These are phyloP conservation scores for Chrysoporthe deuterocubensis DNA, from an alignment of 2,329 filamentous ascomycete species.

Conservation along the genomic window DNA sequence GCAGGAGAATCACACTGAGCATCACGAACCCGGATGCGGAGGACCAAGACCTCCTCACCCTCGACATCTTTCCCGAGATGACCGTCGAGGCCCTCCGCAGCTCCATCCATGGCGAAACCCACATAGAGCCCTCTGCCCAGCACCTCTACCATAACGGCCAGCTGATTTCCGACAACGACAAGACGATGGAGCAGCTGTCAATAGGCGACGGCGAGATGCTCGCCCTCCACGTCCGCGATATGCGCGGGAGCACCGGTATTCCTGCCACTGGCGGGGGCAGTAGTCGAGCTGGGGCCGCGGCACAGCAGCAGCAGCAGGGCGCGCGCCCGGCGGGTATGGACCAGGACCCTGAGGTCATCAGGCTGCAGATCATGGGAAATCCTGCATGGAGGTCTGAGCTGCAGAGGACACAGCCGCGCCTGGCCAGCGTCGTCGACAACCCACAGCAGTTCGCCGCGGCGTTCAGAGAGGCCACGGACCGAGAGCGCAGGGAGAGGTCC, in stretches of 20 bases:
- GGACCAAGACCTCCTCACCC: conserved; percentile 76
- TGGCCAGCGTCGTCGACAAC: conserved; percentile 78
- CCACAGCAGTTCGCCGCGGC: conserved; percentile 75
- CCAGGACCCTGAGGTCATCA: conserved; percentile 78
- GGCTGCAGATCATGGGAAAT: conserved; percentile 81
- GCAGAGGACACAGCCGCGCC: conserved; percentile 71
- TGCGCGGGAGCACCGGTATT: conserved; percentile 52
- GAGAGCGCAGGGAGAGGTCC: conserved; percentile 72
- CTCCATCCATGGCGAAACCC: conserved; percentile 83
- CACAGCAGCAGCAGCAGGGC: conserved; percentile 37
- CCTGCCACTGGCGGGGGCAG: conserved; percentile 36
- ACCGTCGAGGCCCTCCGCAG: conserved; percentile 84
- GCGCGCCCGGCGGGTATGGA: conserved; percentile 36
- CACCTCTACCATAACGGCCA: conserved; percentile 90
- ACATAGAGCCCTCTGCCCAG: conserved; percentile 72
- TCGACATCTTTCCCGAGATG: conserved; percentile 83
- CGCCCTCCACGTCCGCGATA: conserved; percentile 76
- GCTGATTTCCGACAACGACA: conserved; percentile 74
- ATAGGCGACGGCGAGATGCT: conserved; percentile 92
- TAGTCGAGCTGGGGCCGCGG: conserved; percentile 37
- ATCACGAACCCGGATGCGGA: conserved; percentile 74
- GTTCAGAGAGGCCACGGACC: conserved; percentile 68
- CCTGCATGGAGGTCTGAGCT: conserved; percentile 71
- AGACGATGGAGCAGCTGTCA: conserved; percentile 80
- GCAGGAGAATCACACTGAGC: conserved; percentile 77